Base-by-base conservation (phyloP, 176 grass and related monocot species). In the Neostapfia colusana region DNA sequence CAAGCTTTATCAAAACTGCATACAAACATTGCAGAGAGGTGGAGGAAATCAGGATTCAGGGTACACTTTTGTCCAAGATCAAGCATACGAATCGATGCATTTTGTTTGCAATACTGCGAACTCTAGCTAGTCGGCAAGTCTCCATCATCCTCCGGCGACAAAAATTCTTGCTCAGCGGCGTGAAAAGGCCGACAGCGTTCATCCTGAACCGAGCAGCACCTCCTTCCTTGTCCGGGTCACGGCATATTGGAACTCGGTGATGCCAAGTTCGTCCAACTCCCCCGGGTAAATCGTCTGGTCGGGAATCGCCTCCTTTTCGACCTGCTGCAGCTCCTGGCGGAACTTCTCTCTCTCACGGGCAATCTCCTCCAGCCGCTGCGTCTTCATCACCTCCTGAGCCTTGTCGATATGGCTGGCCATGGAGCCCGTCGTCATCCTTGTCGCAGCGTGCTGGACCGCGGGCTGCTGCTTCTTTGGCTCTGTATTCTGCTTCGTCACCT, bases 221-320 rank as follows among this genome's bases (percentile, higher is more conserved):
- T 50, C 10, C 56, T 43, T 77, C 54, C 67, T 18, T 7, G 20
- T 73, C 50, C 57, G 15, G 0, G 66, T 79, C 60, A 85, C 60
- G 26, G 18, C 63, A 48, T 85, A 35, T 75, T 85, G 37, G 15
- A 56, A 11, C 11, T 8, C 1, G 10, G 37, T 4, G 57, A 85
- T 58, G 2, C 83, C 83, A 14, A 85, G 83, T 62, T 18, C 7
- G 53, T 18, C 6, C 83, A 85, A 34, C 9, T 85, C 70, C 70
- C 3, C 2, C 2, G 40, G 63, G 69, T 80, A 43, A 9, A 85
- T 65, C 41, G 31, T 60, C 31, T 80, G 31, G 51, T 64, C 57
- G 16, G 69, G 17, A 50, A 31, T 25, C 17, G 62, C 76, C 50
- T 40, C 16, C 83, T 42, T 73, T 69, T 74, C 62, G 21, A 17